Percentiles rank a stretch among this genome's conserved stretches.
Evolutionary conservation across 495 filamentous ascomycete genomes (phyloP).

Genomic region (Penicillium samsonianum): DNA sequence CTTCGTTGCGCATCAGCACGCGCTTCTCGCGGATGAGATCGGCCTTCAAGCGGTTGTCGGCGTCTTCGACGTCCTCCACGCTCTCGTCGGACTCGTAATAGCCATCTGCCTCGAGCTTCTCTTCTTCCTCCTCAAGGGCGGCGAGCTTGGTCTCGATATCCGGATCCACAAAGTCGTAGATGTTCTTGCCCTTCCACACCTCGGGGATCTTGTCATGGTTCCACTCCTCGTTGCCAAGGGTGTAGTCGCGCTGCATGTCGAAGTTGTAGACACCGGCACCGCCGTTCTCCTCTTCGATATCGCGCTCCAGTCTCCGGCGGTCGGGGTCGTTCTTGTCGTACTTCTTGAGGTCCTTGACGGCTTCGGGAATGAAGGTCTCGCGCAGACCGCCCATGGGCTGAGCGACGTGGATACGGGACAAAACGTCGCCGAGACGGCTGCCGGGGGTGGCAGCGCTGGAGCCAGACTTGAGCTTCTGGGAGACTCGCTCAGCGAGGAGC

Average conservation of each 20-base stretch:
- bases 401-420: conserved; percentile 93
- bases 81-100: conserved; percentile 71
- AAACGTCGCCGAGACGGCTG: conserved; percentile 81
- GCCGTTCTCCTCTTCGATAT: conserved; percentile 89
- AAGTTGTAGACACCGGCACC: conserved; percentile 95
- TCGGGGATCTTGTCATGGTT: conserved; percentile 96
- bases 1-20: conserved; percentile 82
- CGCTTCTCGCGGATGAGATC: conserved; percentile 94
- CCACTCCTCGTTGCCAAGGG: conserved; percentile 83
- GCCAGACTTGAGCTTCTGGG: conserved; percentile 92
- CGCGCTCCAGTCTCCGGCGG: conserved; percentile 74
- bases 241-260: conserved; percentile 82
- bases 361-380: conserved; percentile 89
- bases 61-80: conserved; percentile 80
- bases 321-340: conserved; percentile 87
- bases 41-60: conserved; percentile 84
- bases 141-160: conserved; percentile 91
- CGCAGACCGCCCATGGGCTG: conserved; percentile 80
- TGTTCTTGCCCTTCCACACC: conserved; percentile 89
- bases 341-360: conserved; percentile 74
- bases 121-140: conserved; percentile 92
- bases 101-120: conserved; percentile 80
- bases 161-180: conserved; percentile 94
- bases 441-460: conserved; percentile 69
- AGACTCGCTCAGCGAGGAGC: conserved; percentile 85